Percentiles rank a stretch among this genome's conserved stretches.
phyloP scores from a whole-genome alignment of 345 rosid species.

The Moricandia arvensis region DNA sequence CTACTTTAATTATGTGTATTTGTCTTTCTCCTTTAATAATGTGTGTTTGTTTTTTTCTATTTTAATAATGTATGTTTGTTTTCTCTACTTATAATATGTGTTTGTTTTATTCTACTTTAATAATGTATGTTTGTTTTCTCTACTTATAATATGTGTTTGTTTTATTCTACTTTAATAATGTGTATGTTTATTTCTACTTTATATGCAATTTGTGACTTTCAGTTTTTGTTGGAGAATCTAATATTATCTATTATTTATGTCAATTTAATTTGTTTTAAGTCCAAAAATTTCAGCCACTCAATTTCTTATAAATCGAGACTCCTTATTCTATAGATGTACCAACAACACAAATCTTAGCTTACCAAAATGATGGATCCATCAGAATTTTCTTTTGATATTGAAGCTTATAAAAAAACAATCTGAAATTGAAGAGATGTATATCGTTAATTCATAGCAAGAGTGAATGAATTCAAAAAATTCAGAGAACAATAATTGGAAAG shows the following conservation, averaged over 20 bases:
- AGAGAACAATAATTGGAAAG: no score
- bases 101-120: no score
- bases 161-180: not conserved
- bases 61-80: no score
- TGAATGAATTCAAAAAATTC: no score
- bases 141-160: not conserved
- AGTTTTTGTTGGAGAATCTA: not conserved
- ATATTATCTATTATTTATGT: no score
- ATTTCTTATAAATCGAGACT: not conserved
- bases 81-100: no score
- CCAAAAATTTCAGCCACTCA: not conserved
- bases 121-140: no score
- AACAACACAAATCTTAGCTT: not conserved
- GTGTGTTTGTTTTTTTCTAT: no score
- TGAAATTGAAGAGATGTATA: not conserved
- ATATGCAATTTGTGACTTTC: not conserved
- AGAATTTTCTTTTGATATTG: not conserved
- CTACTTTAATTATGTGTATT: not conserved
- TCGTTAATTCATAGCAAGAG: no score
- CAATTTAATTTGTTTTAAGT: not conserved
- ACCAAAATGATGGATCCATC: not conserved
- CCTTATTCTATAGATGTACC: not conserved
- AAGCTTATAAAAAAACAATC: not conserved
- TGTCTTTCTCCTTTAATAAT: no score
- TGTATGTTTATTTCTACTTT: not conserved